Evolutionary conservation across 345 rosid species (phyloP).

Genomic region (Linum lewisii): DNA sequence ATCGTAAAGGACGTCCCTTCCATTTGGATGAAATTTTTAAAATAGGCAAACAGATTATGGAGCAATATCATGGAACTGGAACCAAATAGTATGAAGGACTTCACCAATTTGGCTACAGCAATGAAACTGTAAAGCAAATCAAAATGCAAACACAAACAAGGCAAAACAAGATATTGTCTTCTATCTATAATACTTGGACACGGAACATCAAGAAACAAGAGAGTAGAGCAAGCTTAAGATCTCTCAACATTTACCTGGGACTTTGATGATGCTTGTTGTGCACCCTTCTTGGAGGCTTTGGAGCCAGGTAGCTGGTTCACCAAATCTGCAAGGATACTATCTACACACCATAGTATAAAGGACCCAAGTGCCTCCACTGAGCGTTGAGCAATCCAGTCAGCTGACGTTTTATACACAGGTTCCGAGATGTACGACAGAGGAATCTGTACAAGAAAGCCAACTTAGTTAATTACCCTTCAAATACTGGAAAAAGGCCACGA

Average conservation of each 20-base stretch:
- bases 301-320: constrained; percentile 37
- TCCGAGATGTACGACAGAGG: constrained; percentile 58
- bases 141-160: not conserved
- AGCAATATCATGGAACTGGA: not conserved
- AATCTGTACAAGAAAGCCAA: constrained; percentile 27
- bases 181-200: too few species aligned
- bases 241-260: constrained; percentile 38
- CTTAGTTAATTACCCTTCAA: not conserved
- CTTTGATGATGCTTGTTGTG: constrained; percentile 38
- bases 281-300: constrained; percentile 48
- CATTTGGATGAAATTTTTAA: too few species aligned
- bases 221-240: not conserved
- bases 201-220: not conserved
- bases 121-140: too few species aligned
- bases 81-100: not conserved
- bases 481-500: not conserved
- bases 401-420: constrained; percentile 53
- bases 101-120: not conserved
- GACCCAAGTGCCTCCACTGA: constrained; percentile 48
- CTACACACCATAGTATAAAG: constrained; percentile 57
- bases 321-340: constrained; percentile 48
- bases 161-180: not conserved
- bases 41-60: not conserved
- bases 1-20: not conserved
- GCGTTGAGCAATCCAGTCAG: constrained; percentile 60